phyloP scores from a whole-genome alignment of 805 yeast species.

The Candida golubevii region DNA sequence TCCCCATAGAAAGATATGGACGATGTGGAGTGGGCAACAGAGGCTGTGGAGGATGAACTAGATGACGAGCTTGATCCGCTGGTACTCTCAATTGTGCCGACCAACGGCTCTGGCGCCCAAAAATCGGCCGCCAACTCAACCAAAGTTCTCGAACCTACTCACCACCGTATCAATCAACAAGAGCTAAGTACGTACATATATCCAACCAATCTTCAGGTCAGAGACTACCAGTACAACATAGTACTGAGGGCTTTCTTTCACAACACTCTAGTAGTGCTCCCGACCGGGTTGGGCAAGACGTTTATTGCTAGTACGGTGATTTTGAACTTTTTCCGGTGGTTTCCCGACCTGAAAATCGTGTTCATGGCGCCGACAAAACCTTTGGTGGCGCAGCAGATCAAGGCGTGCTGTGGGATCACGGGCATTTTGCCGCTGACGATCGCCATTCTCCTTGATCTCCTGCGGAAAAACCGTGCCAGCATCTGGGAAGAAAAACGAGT shows the following conservation, averaged over 20 bases:
- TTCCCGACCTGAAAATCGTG: slow-evolving; percentile 68
- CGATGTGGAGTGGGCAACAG: neutral
- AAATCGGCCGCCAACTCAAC: neutral
- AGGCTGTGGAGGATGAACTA: neutral
- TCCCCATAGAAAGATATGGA: neutral
- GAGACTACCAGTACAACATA: slow-evolving; percentile 87
- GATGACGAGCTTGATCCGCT: slow-evolving; percentile 14
- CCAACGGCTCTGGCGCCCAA: neutral
- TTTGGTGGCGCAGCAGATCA: slow-evolving; percentile 91
- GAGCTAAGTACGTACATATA: slow-evolving; percentile 52
- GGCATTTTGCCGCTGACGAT: slow-evolving; percentile 76
- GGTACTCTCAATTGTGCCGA: neutral
- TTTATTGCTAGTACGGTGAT: slow-evolving; percentile 93
- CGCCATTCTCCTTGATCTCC: slow-evolving; percentile 69
- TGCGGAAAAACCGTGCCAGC: slow-evolving; percentile 54
- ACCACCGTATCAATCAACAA: slow-evolving; percentile 8
- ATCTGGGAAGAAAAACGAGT: slow-evolving; percentile 79
- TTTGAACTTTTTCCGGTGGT: slow-evolving; percentile 88
- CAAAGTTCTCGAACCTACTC: neutral
- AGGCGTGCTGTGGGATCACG: slow-evolving; percentile 83
- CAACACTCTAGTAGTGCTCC: slow-evolving; percentile 83
- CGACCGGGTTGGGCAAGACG: slow-evolving; percentile 97
- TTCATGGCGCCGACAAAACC: slow-evolving; percentile 98
- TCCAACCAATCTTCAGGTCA: slow-evolving; percentile 76
- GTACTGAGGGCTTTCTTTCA: slow-evolving; percentile 65